Evolutionary conservation across 805 yeast genomes (phyloP), one percentile per base, ranked within the genome.

Genomic region (Wickerhamomyces bovis): DNA sequence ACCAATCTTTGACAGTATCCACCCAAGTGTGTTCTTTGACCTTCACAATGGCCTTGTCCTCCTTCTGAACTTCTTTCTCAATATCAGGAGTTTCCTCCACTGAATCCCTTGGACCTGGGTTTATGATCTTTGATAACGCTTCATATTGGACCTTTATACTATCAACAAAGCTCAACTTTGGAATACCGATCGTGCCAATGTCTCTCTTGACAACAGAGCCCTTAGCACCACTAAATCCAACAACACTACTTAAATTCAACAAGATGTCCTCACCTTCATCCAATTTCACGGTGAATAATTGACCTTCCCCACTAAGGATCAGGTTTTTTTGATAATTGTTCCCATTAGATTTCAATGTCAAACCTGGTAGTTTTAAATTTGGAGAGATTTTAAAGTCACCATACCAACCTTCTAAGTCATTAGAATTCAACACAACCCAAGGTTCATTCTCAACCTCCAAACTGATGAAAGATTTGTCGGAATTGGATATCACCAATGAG

Each of bases 251-350:
- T 1, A 61, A 53, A n/a, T 58, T 52, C 26, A 61, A 45, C 26
- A 38, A 40, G 16, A 62, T 51, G 3, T 51, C 31, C 25, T 66
- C 70, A 22, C 46, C 54, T 11, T 51, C 40, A 1, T 49, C 52
- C 26, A 65, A 45, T 2, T 39, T 35, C 20, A 66, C 43, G 20
- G 61, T 54, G 43, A 60, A 61, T 13, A 63, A 48, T 6, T 67
- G 66, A 1, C 63, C 62, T 12, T 53, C 38, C 3, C 69, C 68
- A n/a, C 51, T 57, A 10, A 67, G 44, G 15, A 65, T 62, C 15
- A 66, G 30, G 15, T 61, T 52, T 1, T 67, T 64, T n/a, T 52
- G 48, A 1, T 63, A 36, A 20, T 19, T 66, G 12, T 33, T n/a
- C 7, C 31, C 36, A 7, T 21, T 22, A 8, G 49, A 33, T 10